Conservation (phyloP, 73 alveolate genomes). For the Blepharisma stoltei region DNA sequence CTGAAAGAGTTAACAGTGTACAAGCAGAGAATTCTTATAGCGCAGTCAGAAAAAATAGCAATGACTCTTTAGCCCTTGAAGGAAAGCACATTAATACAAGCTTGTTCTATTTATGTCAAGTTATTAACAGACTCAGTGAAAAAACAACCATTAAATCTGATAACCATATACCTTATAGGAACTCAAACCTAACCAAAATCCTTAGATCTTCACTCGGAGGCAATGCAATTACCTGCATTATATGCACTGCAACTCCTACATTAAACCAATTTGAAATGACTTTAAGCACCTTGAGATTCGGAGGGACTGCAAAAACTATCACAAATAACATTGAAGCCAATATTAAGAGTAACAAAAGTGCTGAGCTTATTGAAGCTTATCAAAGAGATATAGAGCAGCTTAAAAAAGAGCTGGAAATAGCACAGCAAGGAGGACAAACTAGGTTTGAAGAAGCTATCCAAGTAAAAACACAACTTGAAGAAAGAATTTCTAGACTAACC, state of each 20-base stretch:
- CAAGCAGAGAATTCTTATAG: not conserved
- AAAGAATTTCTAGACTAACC: slow-evolving; percentile 3
- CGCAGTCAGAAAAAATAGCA: not conserved
- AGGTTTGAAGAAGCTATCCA: not conserved
- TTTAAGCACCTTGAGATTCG: slow-evolving; percentile 83
- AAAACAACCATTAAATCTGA: slow-evolving; percentile 38
- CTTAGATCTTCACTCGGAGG: slow-evolving; percentile 96
- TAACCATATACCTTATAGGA: slow-evolving; percentile 89
- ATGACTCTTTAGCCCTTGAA: slow-evolving; percentile 54
- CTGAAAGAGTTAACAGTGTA: slow-evolving; percentile 77
- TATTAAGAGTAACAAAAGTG: slow-evolving; percentile 38
- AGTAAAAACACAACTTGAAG: not conserved
- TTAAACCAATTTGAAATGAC: slow-evolving; percentile 35
- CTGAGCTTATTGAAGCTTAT: slow-evolving; percentile 32
- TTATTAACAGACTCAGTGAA: slow-evolving; percentile 67
- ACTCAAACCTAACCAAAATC: slow-evolving; percentile 92
- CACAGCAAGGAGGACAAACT: slow-evolving; percentile 71
- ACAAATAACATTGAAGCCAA: slow-evolving; percentile 81
- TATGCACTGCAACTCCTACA: slow-evolving; percentile 46
- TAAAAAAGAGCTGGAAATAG: slow-evolving; percentile 62
- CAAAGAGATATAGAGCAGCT: slow-evolving; percentile 29
- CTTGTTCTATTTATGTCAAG: slow-evolving; percentile 78
- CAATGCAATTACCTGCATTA: slow-evolving; percentile 90
- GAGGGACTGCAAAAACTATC: slow-evolving; percentile 93
- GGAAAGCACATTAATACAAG: slow-evolving; percentile 80